Conservation (phyloP, 148 eudicot genomes). For the Rhododendron kiyosumense region DNA sequence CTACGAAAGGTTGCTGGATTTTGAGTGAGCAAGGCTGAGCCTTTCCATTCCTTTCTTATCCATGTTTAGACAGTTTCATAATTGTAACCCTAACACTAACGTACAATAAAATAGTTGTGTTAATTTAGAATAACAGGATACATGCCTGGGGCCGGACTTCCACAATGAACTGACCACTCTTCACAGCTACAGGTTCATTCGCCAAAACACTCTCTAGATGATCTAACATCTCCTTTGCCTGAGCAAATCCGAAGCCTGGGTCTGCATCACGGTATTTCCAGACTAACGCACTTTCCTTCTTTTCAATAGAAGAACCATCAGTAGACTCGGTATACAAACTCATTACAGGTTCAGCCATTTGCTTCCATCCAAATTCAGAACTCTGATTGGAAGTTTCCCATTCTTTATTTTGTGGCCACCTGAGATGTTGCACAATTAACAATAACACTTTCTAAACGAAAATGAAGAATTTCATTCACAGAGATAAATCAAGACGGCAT, state of each 20-base stretch:
- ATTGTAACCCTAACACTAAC: background rate
- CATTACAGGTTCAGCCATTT: conserved; percentile 50
- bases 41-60: background rate
- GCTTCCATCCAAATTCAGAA: conserved; percentile 44
- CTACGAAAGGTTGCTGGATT: background rate
- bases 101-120: background rate
- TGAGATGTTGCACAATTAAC: conserved; percentile 10
- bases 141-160: conserved; percentile 39
- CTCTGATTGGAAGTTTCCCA: conserved; percentile 28
- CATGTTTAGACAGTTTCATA: background rate
- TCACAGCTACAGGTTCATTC: conserved; percentile 50
- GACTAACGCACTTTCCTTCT: conserved; percentile 45
- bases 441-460: background rate
- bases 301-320: conserved; percentile 48
- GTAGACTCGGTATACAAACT: conserved; percentile 45
- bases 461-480: background rate
- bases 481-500: background rate
- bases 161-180: conserved; percentile 42
- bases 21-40: background rate
- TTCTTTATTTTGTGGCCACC: conserved; percentile 31
- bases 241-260: conserved; percentile 37
- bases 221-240: conserved; percentile 56
- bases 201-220: conserved; percentile 51
- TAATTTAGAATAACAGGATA: background rate
- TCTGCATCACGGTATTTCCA: conserved; percentile 53